Conservation (phyloP, 2,329 filamentous ascomycete species). For the Davidsoniella australis region DNA sequence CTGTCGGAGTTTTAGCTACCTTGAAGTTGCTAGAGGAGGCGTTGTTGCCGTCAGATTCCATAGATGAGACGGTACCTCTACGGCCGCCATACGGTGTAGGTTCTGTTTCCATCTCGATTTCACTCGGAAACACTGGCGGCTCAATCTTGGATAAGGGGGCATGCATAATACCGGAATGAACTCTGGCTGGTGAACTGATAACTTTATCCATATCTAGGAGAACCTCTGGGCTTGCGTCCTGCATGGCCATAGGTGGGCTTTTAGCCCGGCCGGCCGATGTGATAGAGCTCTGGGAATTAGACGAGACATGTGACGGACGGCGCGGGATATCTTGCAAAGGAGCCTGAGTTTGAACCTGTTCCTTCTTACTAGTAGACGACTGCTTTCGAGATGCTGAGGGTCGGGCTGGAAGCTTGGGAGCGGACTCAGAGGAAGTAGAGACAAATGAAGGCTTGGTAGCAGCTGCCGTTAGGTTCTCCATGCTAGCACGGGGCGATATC, state of each 20-base stretch:
- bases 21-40: not conserved
- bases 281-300: not conserved
- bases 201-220: constrained; percentile 3
- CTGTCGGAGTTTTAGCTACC: constrained; percentile 3
- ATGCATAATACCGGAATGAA: not conserved
- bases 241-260: not conserved
- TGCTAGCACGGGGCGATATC: constrained; percentile 6
- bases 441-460: not conserved
- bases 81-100: constrained; percentile 11
- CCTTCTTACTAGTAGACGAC: not conserved
- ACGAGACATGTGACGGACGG: not conserved
- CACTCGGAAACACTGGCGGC: constrained; percentile 8
- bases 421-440: not conserved
- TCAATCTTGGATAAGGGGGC: constrained; percentile 2
- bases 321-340: not conserved
- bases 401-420: constrained; percentile 1
- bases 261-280: not conserved
- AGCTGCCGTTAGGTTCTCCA: constrained; percentile 5
- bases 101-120: constrained; percentile 10
- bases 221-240: not conserved
- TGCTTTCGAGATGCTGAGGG: not conserved
- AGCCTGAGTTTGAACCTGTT: not conserved
- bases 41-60: constrained; percentile 8
- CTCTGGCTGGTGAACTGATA: constrained; percentile 1
- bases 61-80: constrained; percentile 10